Percentiles rank a stretch among this genome's conserved stretches.
phyloP scores from a whole-genome alignment of 2,329 filamentous ascomycete species.

The Hymenoscyphus repandus region DNA sequence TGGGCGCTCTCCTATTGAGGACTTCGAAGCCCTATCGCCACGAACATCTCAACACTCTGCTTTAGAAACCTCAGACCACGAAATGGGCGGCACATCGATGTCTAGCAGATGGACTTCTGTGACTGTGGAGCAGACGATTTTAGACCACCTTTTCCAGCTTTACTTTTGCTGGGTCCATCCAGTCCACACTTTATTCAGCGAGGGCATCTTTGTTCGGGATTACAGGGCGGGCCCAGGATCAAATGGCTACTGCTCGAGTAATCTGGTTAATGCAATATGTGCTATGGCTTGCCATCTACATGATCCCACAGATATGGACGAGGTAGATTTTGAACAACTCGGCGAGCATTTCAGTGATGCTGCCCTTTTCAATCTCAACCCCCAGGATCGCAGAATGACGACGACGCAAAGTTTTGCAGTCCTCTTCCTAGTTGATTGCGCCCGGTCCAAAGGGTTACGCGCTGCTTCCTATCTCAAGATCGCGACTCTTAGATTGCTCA shows the following conservation, averaged over 20 bases:
- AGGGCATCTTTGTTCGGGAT: conserved; percentile 27
- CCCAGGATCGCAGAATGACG: conserved; percentile 22
- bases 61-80: conserved; percentile 24
- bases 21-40: conserved; percentile 22
- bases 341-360: conserved; percentile 26
- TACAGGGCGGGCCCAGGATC: conserved; percentile 17
- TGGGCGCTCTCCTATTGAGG: conserved; percentile 19
- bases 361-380: conserved; percentile 20
- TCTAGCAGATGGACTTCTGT: conserved; percentile 27
- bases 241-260: conserved; percentile 24
- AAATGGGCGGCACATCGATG: conserved; percentile 17
- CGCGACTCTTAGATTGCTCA: conserved; percentile 22
- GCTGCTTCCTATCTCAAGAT: conserved; percentile 27
- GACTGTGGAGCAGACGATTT: conserved; percentile 19
- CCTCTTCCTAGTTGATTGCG: conserved; percentile 30
- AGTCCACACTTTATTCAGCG: conserved; percentile 31
- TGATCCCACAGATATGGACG: conserved; percentile 14
- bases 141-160: conserved; percentile 31
- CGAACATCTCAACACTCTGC: conserved; percentile 22
- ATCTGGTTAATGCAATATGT: conserved; percentile 32
- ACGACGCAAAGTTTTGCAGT: conserved; percentile 30
- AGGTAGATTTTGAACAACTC: conserved; percentile 23
- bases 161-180: conserved; percentile 34
- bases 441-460: conserved; percentile 23
- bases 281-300: conserved; percentile 32